Percentiles rank a stretch among this genome's conserved stretches.
phyloP scores from a whole-genome alignment of 495 filamentous ascomycete species.

The Neurospora sp. region DNA sequence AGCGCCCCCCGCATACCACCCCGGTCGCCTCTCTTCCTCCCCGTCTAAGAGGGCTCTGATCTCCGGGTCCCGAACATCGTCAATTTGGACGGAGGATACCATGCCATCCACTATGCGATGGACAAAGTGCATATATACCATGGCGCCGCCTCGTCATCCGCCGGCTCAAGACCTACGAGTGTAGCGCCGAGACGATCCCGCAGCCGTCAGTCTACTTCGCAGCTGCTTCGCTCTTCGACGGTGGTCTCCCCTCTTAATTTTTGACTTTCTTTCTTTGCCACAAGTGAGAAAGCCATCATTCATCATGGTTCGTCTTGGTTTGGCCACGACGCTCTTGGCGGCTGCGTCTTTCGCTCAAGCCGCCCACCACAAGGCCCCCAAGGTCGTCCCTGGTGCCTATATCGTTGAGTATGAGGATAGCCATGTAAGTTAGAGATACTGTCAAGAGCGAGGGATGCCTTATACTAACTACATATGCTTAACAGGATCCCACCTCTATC shows the following conservation, averaged over 20 bases:
- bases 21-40: not conserved
- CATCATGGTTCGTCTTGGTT: constrained; percentile 17
- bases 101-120: not conserved
- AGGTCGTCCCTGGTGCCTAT: constrained; percentile 31
- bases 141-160: not conserved
- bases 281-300: not conserved
- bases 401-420: constrained; percentile 39
- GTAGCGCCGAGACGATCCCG: not conserved
- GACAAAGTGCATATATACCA: not conserved
- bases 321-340: constrained; percentile 24
- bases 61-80: not conserved
- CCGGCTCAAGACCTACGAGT: not conserved
- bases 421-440: constrained; percentile 22
- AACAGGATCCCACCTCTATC: constrained; percentile 30
- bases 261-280: not conserved
- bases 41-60: not conserved
- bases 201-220: not conserved
- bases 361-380: constrained; percentile 12
- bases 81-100: not conserved
- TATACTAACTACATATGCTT: not conserved
- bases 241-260: not conserved
- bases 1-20: not conserved
- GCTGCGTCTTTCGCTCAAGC: constrained; percentile 19
- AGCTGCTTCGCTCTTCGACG: not conserved
- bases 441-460: constrained; percentile 2